Base-by-base conservation (phyloP, 1,284 basidiomycete species). In the Mrakiaceae sp. region DNA sequence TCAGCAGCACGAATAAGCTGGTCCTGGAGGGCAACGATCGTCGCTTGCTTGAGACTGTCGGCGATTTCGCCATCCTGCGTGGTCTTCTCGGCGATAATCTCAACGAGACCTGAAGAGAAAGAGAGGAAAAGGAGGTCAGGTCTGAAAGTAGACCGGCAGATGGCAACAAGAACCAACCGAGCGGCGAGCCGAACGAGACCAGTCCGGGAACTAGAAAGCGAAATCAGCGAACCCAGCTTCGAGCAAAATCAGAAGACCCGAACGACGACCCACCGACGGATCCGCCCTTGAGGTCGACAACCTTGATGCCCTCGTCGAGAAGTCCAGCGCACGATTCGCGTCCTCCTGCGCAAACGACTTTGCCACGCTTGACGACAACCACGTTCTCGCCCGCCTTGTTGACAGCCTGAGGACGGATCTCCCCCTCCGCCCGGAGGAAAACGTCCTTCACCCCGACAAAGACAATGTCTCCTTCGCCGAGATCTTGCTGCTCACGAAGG, bases 261-360 rank as follows among this genome's bases (percentile, higher is more conserved):
- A 42, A 27, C 27, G 27, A 27, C 27, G 27, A 27, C 27, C 27
- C 27, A 27, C 27, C 27, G 61, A 63, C 14, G 47, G 50, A 72
- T 9, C 79, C 79, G 7, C 75, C 74, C 57, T 77, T 70, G 16
- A 80, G 71, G 67, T 79, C 73, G 58, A 79, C 67, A 2, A 72
- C 46, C 59, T 61, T 63, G 43, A 43, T 14, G 9, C 55, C 50
- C 27, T 49, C 3, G 7, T 60, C 59, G 27, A 27, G 27, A 27
- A 27, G 27, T 27, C 27, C 27, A 27, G 27, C 27, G 27, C 27
- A 27, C 27, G 27, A 27, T 27, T 27, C 27, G 54, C 54, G 14
- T 8, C 14, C 9, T 42, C 47, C 46, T 4, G 62, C 39, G 49
- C 59, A 60, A 16, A 60, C 49, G 27, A 60, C 16, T 42, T 60